Percentiles rank a stretch among this genome's conserved stretches.
These are phyloP conservation scores for Fulvia fulva DNA, from an alignment of 2,329 filamentous ascomycete genomes.

Conservation along the genomic window DNA sequence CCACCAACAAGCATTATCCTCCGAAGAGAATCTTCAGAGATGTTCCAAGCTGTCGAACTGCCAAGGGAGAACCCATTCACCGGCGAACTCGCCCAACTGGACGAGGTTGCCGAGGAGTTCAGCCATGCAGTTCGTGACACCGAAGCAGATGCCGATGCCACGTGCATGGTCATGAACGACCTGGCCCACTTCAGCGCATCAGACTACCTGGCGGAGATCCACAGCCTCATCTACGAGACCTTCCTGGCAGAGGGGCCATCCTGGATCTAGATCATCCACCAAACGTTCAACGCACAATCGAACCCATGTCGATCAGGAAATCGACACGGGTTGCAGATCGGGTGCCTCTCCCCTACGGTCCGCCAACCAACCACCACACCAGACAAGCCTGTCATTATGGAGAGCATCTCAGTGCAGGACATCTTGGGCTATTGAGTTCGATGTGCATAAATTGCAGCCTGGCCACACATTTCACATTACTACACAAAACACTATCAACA, in stretches of 20 bases:
- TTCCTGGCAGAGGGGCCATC: constrained; percentile 27
- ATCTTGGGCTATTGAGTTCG: neutral
- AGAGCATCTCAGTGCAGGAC: constrained; percentile 10
- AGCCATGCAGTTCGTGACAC: constrained; percentile 55
- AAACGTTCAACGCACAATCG: constrained; percentile 23
- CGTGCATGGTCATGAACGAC: constrained; percentile 64
- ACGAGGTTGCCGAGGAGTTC: constrained; percentile 89
- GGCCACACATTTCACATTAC: neutral
- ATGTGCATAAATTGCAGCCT: constrained; percentile 8
- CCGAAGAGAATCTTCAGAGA: constrained; percentile 49
- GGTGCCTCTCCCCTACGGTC: constrained; percentile 8
- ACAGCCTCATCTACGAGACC: constrained; percentile 57
- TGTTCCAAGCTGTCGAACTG: constrained; percentile 41
- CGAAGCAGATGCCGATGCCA: constrained; percentile 69
- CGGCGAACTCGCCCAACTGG: constrained; percentile 84
- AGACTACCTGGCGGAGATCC: constrained; percentile 80
- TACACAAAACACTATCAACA: constrained; percentile 1
- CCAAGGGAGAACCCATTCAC: constrained; percentile 68
- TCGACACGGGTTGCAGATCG: constrained; percentile 28
- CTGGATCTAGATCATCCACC: constrained; percentile 22
- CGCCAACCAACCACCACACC: neutral
- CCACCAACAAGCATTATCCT: constrained; percentile 45
- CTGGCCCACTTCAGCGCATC: constrained; percentile 71
- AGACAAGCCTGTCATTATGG: constrained; percentile 2
- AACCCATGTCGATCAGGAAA: constrained; percentile 24